Conservation (phyloP, 2,329 filamentous ascomycete species). For the Penicillium janthinellum region DNA sequence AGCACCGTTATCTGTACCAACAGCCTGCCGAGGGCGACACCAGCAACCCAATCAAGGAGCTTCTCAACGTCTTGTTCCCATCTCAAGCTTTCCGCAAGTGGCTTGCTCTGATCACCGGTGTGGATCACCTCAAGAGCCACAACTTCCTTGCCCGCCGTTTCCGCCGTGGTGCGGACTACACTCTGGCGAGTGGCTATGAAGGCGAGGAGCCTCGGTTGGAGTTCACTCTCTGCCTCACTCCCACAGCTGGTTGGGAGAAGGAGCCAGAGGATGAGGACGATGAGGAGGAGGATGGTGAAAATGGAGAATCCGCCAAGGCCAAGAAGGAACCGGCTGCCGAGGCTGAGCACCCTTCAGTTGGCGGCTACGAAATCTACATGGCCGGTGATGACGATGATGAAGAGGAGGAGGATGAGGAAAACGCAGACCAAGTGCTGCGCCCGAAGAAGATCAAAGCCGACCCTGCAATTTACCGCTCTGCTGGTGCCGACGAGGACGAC, state of each 20-base stretch:
- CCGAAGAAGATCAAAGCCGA: slow-evolving; percentile 53
- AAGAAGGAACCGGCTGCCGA: slow-evolving; percentile 34
- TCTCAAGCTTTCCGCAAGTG: slow-evolving; percentile 86
- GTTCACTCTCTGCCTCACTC: slow-evolving; percentile 83
- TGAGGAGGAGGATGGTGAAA: slow-evolving; percentile 43
- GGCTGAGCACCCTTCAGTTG: slow-evolving; percentile 43
- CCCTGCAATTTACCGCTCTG: slow-evolving; percentile 83
- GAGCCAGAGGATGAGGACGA: slow-evolving; percentile 57
- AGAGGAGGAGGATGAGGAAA: slow-evolving; percentile 45
- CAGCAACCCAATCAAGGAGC: slow-evolving; percentile 65
- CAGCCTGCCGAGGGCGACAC: slow-evolving; percentile 49
- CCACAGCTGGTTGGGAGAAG: slow-evolving; percentile 80
- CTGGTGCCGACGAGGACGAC: slow-evolving; percentile 68
- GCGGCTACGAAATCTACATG: slow-evolving; percentile 78
- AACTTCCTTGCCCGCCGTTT: slow-evolving; percentile 85
- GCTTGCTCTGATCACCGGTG: slow-evolving; percentile 79
- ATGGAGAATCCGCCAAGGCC: slow-evolving; percentile 33
- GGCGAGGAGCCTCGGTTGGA: slow-evolving; percentile 74
- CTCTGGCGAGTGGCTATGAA: slow-evolving; percentile 82
- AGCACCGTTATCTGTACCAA: slow-evolving; percentile 88
- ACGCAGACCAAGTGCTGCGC: slow-evolving; percentile 35
- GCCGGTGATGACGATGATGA: slow-evolving; percentile 76
- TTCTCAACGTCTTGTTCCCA: slow-evolving; percentile 80
- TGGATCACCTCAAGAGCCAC: slow-evolving; percentile 65
- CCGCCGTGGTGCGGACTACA: slow-evolving; percentile 85